These are phyloP conservation scores for Coelastrella sp. DNA, from an alignment of 139 green algal genomes.

Conservation along the genomic window DNA sequence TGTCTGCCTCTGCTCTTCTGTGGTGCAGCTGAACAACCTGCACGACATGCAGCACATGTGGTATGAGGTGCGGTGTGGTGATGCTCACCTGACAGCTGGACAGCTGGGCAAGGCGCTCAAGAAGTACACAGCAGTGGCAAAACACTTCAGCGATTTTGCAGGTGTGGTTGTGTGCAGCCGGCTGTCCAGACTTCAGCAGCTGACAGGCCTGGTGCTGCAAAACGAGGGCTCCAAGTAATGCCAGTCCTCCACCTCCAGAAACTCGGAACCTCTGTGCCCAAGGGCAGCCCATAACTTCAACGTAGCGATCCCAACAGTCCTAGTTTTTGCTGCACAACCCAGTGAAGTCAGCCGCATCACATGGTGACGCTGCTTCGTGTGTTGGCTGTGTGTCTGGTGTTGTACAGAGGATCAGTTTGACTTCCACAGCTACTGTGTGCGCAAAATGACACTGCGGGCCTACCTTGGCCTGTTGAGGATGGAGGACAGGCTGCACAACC, in stretches of 20 bases:
- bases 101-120: conserved; percentile 84
- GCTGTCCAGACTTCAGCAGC: too few relatives aligned
- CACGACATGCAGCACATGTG: conserved; percentile 99
- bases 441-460: conserved; percentile 95
- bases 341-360: too few relatives aligned
- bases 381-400: neutral
- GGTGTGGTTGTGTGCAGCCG: neutral
- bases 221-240: too few relatives aligned
- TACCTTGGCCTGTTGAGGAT: conserved; percentile 94
- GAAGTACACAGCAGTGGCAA: conserved; percentile 78
- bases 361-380: too few relatives aligned
- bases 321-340: too few relatives aligned
- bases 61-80: conserved; percentile 92
- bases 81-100: conserved; percentile 61
- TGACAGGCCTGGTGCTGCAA: too few relatives aligned
- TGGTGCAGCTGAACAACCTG: conserved; percentile 67
- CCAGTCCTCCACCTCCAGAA: too few relatives aligned
- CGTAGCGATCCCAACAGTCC: too few relatives aligned
- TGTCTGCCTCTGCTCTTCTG: neutral
- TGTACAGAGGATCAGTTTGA: conserved; percentile 97
- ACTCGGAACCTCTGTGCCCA: too few relatives aligned
- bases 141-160: conserved; percentile 80
- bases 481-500: conserved; percentile 83
- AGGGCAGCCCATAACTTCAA: too few relatives aligned
- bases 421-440: conserved; percentile 98